A percentile compares a stretch with the other conserved stretches of the same genome.
Conservation (phyloP, 805 yeast species). For the Candida broadrunensis region DNA sequence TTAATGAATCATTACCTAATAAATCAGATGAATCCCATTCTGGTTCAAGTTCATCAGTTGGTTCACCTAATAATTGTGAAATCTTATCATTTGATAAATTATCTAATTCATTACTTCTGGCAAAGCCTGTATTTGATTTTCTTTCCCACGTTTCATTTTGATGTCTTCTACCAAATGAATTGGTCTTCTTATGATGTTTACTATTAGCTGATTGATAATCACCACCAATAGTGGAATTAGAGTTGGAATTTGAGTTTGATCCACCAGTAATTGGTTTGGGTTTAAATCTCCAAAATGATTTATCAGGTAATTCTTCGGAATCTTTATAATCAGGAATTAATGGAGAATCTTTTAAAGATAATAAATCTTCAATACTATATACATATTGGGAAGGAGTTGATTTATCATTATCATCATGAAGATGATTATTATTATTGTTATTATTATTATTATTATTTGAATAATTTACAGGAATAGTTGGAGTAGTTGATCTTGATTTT, state of each 20-base stretch:
- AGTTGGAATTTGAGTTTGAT: slow-evolving; percentile 4
- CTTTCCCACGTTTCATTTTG: slow-evolving; percentile 31
- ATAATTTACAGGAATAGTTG: slow-evolving; percentile 1
- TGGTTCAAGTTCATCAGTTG: slow-evolving; percentile 32
- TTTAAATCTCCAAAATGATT: slow-evolving; percentile 47
- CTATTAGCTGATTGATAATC: slow-evolving; percentile 1
- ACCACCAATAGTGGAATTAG: slow-evolving; percentile 7
- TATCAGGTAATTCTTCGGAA: slow-evolving; percentile 40
- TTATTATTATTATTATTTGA: not conserved
- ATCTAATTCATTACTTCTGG: slow-evolving; percentile 23
- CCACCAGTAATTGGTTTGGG: slow-evolving; percentile 4
- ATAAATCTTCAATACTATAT: slow-evolving; percentile 15
- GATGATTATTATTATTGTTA: no score
- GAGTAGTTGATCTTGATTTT: slow-evolving; percentile 9
- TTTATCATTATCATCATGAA: not conserved
- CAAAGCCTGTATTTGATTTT: slow-evolving; percentile 15
- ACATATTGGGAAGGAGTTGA: not conserved
- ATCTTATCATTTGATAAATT: slow-evolving; percentile 29
- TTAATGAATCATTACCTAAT: slow-evolving; percentile 8
- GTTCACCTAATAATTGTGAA: slow-evolving; percentile 34
- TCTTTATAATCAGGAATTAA: slow-evolving; percentile 26
- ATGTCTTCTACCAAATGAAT: slow-evolving; percentile 13
- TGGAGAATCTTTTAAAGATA: slow-evolving; percentile 34
- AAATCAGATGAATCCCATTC: slow-evolving; percentile 37
- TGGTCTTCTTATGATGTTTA: slow-evolving; percentile 12